Percentiles rank a stretch among this genome's conserved stretches.
Conservation (phyloP, 352 stramenopile genomes). For the Globisporangium sylvaticum region DNA sequence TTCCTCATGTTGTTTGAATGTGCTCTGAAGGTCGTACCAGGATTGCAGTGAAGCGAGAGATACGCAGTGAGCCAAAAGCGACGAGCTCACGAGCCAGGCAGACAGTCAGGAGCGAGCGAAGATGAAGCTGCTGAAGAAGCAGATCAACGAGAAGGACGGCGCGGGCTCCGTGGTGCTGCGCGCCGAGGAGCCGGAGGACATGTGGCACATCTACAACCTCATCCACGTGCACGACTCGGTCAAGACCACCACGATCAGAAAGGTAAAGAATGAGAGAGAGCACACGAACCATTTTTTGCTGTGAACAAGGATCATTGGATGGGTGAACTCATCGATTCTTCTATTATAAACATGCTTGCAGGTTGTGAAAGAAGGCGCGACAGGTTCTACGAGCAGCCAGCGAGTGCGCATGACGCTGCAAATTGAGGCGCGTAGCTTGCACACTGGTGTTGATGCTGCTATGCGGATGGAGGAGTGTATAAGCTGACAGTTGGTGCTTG, state of each 20-base stretch:
- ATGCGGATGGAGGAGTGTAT: not conserved
- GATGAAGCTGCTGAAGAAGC: slow-evolving; percentile 92
- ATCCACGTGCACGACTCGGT: slow-evolving; percentile 93
- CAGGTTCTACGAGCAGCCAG: slow-evolving; percentile 92
- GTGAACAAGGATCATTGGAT: not conserved
- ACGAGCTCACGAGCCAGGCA: not conserved
- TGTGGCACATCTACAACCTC: slow-evolving; percentile 99
- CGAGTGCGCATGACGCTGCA: slow-evolving; percentile 95
- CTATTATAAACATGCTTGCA: slow-evolving; percentile 25
- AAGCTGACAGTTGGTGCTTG: not conserved
- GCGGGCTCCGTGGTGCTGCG: slow-evolving; percentile 89
- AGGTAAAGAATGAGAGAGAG: slow-evolving; percentile 56
- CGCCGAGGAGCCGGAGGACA: slow-evolving; percentile 95
- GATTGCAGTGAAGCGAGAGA: not conserved
- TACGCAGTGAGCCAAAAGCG: not conserved
- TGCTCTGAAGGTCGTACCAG: not conserved
- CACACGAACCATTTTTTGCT: not conserved
- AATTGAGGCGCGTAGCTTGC: slow-evolving; percentile 62
- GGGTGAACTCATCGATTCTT: not conserved
- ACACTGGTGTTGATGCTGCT: not conserved
- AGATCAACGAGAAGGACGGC: slow-evolving; percentile 95
- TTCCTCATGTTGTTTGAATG: not conserved
- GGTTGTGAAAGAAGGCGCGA: slow-evolving; percentile 94
- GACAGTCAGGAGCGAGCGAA: not conserved
- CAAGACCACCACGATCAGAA: slow-evolving; percentile 96